Evolutionary conservation across 352 stramenopile species (phyloP).

Genomic region (Pythium vanterpoolii): DNA sequence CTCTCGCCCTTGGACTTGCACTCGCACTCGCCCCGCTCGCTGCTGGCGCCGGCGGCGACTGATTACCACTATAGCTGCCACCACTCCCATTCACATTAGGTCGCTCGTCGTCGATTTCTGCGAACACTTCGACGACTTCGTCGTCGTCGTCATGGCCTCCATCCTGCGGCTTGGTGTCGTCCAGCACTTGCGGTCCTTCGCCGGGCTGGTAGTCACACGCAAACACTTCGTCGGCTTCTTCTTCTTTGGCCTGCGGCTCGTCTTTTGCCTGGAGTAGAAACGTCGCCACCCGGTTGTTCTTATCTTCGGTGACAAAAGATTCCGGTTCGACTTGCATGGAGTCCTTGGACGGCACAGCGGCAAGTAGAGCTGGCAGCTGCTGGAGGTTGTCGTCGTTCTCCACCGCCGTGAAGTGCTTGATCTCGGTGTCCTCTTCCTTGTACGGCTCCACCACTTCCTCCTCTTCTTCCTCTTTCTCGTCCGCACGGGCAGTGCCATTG

Average conservation of each 20-base stretch:
- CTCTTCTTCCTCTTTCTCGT: conserved; percentile 5
- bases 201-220: conserved; percentile 21
- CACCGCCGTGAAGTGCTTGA: conserved; percentile 3
- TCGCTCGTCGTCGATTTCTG: neutral
- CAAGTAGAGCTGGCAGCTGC: neutral
- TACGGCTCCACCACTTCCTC: neutral
- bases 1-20: too few relatives aligned
- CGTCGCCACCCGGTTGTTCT: conserved; percentile 12
- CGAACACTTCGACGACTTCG: conserved; percentile 46
- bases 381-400: conserved; percentile 6
- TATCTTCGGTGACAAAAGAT: neutral
- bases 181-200: conserved; percentile 1
- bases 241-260: neutral
- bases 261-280: conserved; percentile 3
- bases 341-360: neutral
- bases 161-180: neutral
- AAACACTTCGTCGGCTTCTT: conserved; percentile 22
- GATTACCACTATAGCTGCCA: conserved; percentile 9
- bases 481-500: conserved; percentile 2
- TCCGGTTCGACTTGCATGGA: neutral
- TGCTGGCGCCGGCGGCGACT: conserved; percentile 9
- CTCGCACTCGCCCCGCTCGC: too few relatives aligned
- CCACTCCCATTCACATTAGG: neutral
- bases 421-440: conserved; percentile 10
- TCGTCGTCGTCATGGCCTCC: conserved; percentile 29